Percentiles rank a stretch among this genome's conserved stretches.
Conservation (phyloP, 441 rosid genomes). For the Codiaeum variegatum region DNA sequence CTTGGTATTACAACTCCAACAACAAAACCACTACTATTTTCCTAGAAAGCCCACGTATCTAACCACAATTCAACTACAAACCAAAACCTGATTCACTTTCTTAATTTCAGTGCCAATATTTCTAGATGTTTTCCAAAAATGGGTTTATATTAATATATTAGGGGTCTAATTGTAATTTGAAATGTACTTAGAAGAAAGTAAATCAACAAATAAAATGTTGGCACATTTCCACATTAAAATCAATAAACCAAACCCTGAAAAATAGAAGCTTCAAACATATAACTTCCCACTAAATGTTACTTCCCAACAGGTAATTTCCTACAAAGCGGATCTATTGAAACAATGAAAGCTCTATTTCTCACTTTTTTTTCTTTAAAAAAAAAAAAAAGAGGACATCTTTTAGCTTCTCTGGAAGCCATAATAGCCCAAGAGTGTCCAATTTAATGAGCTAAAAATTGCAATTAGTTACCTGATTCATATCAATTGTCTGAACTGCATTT, state of each 20-base stretch:
- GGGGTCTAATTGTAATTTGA: background rate
- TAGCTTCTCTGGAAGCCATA: background rate
- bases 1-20: background rate
- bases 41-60: background rate
- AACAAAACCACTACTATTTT: background rate
- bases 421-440: background rate
- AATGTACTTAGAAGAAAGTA: background rate
- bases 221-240: background rate
- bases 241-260: background rate
- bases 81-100: background rate
- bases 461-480: slow-evolving; percentile 89
- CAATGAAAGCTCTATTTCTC: too few relatives aligned
- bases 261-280: background rate
- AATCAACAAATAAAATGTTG: background rate
- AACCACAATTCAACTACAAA: background rate
- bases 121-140: background rate
- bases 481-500: slow-evolving; percentile 94
- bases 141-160: background rate
- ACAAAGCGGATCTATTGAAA: background rate
- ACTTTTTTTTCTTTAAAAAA: too few relatives aligned
- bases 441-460: background rate
- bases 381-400: background rate
- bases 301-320: background rate
- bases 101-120: background rate
- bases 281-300: background rate